Evolutionary conservation across 2,329 filamentous ascomycete genomes (phyloP).

Genomic region (Akanthomyces lecanii): DNA sequence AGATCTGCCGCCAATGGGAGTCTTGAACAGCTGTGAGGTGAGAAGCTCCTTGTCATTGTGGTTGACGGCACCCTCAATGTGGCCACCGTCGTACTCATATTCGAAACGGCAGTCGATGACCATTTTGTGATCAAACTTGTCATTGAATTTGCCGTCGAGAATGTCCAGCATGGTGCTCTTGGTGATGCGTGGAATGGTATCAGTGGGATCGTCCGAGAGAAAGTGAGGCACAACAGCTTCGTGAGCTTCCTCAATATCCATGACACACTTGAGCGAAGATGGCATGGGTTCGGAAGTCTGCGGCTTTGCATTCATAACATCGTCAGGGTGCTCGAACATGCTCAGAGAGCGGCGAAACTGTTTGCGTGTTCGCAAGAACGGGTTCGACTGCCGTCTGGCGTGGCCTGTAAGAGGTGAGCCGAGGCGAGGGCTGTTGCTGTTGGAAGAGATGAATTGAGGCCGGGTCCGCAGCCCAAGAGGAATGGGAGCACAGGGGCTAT

Average conservation of each 20-base stretch:
- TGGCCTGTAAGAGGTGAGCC: slow-evolving; percentile 72
- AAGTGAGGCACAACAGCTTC: slow-evolving; percentile 79
- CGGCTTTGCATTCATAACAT: slow-evolving; percentile 75
- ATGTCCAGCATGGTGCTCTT: slow-evolving; percentile 80
- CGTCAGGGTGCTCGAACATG: slow-evolving; percentile 93
- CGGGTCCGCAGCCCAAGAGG: slow-evolving; percentile 60
- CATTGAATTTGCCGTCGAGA: slow-evolving; percentile 76
- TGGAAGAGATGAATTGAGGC: slow-evolving; percentile 59
- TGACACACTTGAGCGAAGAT: slow-evolving; percentile 62
- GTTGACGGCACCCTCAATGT: slow-evolving; percentile 90
- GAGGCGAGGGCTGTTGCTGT: slow-evolving; percentile 54
- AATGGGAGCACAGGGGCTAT: slow-evolving; percentile 52
- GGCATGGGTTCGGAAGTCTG: slow-evolving; percentile 49
- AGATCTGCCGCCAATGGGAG: slow-evolving; percentile 63
- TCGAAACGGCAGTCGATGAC: slow-evolving; percentile 97
- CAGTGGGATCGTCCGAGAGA: slow-evolving; percentile 70
- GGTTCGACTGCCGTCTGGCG: slow-evolving; percentile 68
- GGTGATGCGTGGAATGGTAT: slow-evolving; percentile 83
- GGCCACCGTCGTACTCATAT: slow-evolving; percentile 96
- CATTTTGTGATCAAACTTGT: slow-evolving; percentile 73
- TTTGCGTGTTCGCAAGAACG: slow-evolving; percentile 72
- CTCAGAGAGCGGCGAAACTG: slow-evolving; percentile 89
- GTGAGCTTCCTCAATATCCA: slow-evolving; percentile 76
- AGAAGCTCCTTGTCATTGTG: slow-evolving; percentile 94
- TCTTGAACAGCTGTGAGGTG: slow-evolving; percentile 71